Evolutionary conservation across 2,329 filamentous ascomycete genomes (phyloP).

Genomic region (Cercospora sp.): DNA sequence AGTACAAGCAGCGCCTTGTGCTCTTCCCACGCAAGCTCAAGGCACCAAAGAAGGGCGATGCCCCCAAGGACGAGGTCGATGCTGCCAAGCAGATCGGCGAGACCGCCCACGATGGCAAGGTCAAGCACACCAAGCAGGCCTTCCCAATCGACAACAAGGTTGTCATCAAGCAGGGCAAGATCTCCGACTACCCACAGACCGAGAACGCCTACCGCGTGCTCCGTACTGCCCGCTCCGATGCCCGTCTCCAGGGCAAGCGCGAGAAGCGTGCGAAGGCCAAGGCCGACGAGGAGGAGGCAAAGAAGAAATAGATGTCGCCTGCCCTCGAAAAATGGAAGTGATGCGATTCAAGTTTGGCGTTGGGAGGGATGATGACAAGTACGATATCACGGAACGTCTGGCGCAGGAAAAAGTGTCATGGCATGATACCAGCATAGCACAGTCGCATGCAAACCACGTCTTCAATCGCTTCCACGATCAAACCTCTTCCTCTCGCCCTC

Average conservation of each 20-base stretch:
- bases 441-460: constrained; percentile 27
- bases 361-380: constrained; percentile 24
- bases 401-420: constrained; percentile 26
- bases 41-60: constrained; percentile 91
- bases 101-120: constrained; percentile 47
- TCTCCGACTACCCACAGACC: constrained; percentile 69
- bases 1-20: constrained; percentile 94
- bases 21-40: constrained; percentile 95
- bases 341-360: constrained; percentile 31
- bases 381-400: constrained; percentile 26
- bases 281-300: constrained; percentile 72
- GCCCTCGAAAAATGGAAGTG: constrained; percentile 20
- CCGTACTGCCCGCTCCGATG: constrained; percentile 79
- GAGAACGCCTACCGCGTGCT: constrained; percentile 85
- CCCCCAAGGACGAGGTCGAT: constrained; percentile 78
- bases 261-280: constrained; percentile 93
- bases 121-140: constrained; percentile 46
- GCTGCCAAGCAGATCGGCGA: constrained; percentile 59
- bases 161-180: constrained; percentile 78
- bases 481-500: background rate
- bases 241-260: constrained; percentile 76
- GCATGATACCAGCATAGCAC: constrained; percentile 28
- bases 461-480: constrained; percentile 28
- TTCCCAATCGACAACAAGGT: constrained; percentile 71
- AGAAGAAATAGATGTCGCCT: constrained; percentile 72